Evolutionary conservation across 1,284 basidiomycete genomes (phyloP), one percentile per base, ranked within the genome.

Genomic region (Apiotrichum sp.): DNA sequence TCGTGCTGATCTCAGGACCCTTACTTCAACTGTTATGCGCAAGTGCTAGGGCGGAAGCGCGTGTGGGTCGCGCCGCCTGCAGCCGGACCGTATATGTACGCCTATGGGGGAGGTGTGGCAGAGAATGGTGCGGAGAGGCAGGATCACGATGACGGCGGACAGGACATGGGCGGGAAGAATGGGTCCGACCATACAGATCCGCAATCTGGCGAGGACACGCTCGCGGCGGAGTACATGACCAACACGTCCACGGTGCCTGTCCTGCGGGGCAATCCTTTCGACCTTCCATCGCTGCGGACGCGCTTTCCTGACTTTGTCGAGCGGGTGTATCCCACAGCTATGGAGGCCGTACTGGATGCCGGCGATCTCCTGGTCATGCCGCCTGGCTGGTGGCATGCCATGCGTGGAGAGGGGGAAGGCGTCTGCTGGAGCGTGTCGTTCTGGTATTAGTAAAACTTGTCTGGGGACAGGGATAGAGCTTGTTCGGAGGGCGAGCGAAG

Each of bases 311-410:
- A 75, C 3, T 90, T 90, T 70, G 80, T 79, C 73, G 65, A 78
- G 13, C 62, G 81, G 1, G 87, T 86, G 33, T 80, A 82, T n/a
- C 84, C 84, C 3, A 56, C 77, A n/a, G 86, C 89, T 4, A 78
- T 82, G 73, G 80, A 81, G 58, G 82, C 82, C 16, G 84, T 84
- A 1, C 79, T 97, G 1, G 77, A 81, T 47, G 84, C 89, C 0
- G 93, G 93, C 0, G 93, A 96, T 73, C 64, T 93, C 57, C 76
- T 97, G 44, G 87, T 89, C 68, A 85, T 96, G 65, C 91, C 92
- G 31, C 86, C 88, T 1, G 85, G 88, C 29, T 96, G 90, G 90
- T 93, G 90, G 90, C 90, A 93, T 74, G 87, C 86, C 5, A 89
- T 93, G 88, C 81, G 84, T 49, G 86, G 85, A 68, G 87, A 90